Evolutionary conservation across 148 eudicot species (phyloP), one percentile per base, ranked within the genome.

Genomic region (Camellia japonica): DNA sequence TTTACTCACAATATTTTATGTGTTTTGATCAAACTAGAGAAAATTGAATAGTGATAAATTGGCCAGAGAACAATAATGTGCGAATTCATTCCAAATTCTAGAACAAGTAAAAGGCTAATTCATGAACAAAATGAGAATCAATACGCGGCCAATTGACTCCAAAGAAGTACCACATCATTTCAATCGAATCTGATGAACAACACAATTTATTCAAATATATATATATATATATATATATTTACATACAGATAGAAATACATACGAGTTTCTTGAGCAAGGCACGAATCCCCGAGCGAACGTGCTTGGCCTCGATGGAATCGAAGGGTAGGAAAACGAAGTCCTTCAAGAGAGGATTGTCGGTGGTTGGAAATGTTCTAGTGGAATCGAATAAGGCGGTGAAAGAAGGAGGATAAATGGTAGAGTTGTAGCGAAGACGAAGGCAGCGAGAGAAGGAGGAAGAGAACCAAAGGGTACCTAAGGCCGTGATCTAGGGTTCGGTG

Each of bases 231-330:
- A 23, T 23, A 2, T 38, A 6, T 20, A 63, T 63, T 14, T 10
- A 46, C 12, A 7, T 2, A 64, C 12, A 13, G 6, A 14, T 49
- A 51, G 4, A 11, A 51, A 43, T 9, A 68, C 80, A 55, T 83
- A 97, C 98, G 54, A 91, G 80, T 84, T 87, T 80, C 62, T 80
- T 85, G 38, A 97, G 77, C 83, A 97, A 54, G 49, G 90, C 87
- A 23, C 97, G 98, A 75, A 97, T 85, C 6, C 94, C 99, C 0
- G 98, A 97, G 3, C 93, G 92, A 41, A 94, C 98, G 79, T 97
- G 98, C 18, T 83, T 83, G n/a, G 98, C 88, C 5, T 83, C 73
- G 71, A 97, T 89, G 13, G 86, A 74, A 80, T 96, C 98, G 76
- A 91, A 96, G 12, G 98, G 98, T 15, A 97, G 99, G 84, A 96